Evolutionary conservation across 176 grass and related monocot genomes (phyloP).

Genomic region (Zoysia pacifica): DNA sequence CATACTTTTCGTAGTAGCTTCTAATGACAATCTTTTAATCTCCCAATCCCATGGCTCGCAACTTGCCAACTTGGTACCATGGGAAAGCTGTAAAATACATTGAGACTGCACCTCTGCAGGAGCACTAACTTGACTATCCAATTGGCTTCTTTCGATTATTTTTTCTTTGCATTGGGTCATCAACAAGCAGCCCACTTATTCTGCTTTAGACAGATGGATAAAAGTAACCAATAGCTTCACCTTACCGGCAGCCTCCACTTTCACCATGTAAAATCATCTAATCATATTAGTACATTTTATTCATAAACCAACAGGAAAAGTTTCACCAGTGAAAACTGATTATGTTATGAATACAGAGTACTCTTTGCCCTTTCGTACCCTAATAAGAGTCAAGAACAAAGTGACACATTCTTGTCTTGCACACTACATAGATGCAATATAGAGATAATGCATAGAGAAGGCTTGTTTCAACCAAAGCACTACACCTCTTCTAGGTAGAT

Average conservation of each 20-base stretch:
- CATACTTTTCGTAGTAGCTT: slow-evolving; percentile 12
- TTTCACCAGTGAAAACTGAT: slow-evolving; percentile 28
- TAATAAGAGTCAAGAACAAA: slow-evolving; percentile 32
- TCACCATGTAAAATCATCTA: slow-evolving; percentile 32
- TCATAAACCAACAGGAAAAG: slow-evolving; percentile 27
- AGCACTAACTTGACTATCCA: slow-evolving; percentile 14
- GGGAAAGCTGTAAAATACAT: background rate
- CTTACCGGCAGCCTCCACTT: background rate
- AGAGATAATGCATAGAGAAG: slow-evolving; percentile 33
- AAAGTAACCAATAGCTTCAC: slow-evolving; percentile 16
- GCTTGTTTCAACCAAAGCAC: slow-evolving; percentile 46
- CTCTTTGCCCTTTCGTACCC: slow-evolving; percentile 38
- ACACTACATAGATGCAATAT: slow-evolving; percentile 42
- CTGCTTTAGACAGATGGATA: slow-evolving; percentile 11
- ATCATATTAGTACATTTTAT: slow-evolving; percentile 27
- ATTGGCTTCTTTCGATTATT: background rate
- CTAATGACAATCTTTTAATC: slow-evolving; percentile 27
- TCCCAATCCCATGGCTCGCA: slow-evolving; percentile 4
- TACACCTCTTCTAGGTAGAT: slow-evolving; percentile 51
- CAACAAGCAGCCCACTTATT: slow-evolving; percentile 4
- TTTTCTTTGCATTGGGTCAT: background rate
- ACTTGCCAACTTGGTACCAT: slow-evolving; percentile 35
- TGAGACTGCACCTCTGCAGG: slow-evolving; percentile 1
- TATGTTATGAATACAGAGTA: slow-evolving; percentile 47
- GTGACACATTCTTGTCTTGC: slow-evolving; percentile 39